A percentile compares a stretch with the other conserved stretches of the same genome.
Conservation (phyloP, 441 rosid species). For the Adansonia grandidieri region DNA sequence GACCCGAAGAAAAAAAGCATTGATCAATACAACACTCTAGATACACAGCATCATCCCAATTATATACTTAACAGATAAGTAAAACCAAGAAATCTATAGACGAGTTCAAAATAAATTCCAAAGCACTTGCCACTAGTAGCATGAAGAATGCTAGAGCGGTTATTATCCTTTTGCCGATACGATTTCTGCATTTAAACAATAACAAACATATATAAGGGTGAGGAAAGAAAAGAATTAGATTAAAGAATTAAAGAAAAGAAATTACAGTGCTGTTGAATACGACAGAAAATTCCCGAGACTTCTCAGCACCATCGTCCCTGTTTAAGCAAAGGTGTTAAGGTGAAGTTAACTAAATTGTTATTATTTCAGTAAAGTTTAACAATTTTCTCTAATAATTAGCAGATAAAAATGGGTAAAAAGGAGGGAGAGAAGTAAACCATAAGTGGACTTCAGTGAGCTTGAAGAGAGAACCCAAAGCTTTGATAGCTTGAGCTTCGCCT, state of each 20-base stretch:
- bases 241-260: constrained; percentile 7
- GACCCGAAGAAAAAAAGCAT: neutral
- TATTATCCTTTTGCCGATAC: constrained; percentile 24
- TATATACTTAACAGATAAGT: neutral
- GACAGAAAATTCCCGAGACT: constrained; percentile 38
- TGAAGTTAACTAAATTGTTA: neutral
- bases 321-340: constrained; percentile 11
- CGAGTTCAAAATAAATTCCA: constrained; percentile 18
- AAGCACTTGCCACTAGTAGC: constrained; percentile 43
- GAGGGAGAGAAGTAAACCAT: constrained; percentile 45
- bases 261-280: constrained; percentile 41
- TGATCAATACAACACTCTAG: neutral
- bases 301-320: constrained; percentile 69
- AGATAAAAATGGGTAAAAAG: neutral
- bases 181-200: constrained; percentile 39
- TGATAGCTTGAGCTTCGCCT: constrained; percentile 51
- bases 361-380: neutral
- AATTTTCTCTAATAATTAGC: neutral
- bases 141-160: constrained; percentile 28
- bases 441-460: constrained; percentile 73
- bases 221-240: neutral
- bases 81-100: neutral
- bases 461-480: constrained; percentile 76
- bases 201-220: neutral
- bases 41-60: neutral